Conservation (phyloP, 2,329 filamentous ascomycete species). For the Fusarium sambucinum region DNA sequence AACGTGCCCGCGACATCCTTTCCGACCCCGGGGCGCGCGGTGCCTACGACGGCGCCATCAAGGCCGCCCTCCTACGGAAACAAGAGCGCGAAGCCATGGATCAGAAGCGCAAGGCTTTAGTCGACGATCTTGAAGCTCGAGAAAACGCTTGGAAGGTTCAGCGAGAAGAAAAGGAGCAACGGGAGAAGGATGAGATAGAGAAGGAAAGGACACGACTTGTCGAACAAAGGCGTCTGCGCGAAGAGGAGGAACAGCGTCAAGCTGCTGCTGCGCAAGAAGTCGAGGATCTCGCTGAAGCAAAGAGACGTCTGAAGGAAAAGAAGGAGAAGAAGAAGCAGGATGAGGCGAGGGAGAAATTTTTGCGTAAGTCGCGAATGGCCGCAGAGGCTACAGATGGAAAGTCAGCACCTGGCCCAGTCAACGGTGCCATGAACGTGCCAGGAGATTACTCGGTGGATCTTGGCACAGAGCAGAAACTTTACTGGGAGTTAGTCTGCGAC, state of each 20-base stretch:
- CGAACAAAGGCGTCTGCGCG: constrained; percentile 54
- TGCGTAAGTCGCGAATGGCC: constrained; percentile 54
- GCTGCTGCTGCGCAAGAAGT: constrained; percentile 55
- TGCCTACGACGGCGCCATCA: constrained; percentile 82
- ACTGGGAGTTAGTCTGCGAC: constrained; percentile 58
- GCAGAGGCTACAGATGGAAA: constrained; percentile 46
- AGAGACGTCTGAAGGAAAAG: constrained; percentile 55
- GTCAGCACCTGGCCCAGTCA: constrained; percentile 47
- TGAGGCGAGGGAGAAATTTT: constrained; percentile 46
- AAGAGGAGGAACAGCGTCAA: constrained; percentile 54
- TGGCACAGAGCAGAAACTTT: constrained; percentile 50
- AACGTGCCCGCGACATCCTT: constrained; percentile 88
- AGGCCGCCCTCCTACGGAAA: constrained; percentile 76
- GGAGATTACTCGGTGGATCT: constrained; percentile 52
- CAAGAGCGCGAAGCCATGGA: constrained; percentile 80
- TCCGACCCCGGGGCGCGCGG: constrained; percentile 76
- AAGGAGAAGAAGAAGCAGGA: constrained; percentile 56
- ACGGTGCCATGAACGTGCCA: constrained; percentile 53
- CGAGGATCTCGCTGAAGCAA: constrained; percentile 55
- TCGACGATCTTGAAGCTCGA: constrained; percentile 85
- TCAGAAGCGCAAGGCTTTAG: constrained; percentile 78
- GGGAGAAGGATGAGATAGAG: constrained; percentile 52
- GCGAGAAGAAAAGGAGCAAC: constrained; percentile 61
- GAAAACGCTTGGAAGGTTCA: constrained; percentile 75
- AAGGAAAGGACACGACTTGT: constrained; percentile 54